Conservation (phyloP, 305 asterid species). For the Solanum hybrid region DNA sequence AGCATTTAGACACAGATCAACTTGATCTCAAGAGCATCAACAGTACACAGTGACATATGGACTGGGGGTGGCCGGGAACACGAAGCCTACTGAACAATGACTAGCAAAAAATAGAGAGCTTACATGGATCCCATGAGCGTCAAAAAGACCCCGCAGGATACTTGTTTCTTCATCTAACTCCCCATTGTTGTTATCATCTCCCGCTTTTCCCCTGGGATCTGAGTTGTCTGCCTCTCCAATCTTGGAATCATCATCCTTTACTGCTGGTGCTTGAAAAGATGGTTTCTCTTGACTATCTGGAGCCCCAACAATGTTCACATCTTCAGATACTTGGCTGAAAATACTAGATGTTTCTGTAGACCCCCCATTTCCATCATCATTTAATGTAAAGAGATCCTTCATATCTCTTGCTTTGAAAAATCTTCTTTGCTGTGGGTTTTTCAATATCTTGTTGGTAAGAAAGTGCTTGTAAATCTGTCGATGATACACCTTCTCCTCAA, state of each 20-base stretch:
- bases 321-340: slow-evolving; percentile 64
- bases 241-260: slow-evolving; percentile 18
- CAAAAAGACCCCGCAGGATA: slow-evolving; percentile 65
- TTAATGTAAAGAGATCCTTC: slow-evolving; percentile 89
- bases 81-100: neutral
- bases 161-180: slow-evolving; percentile 55
- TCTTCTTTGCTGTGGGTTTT: slow-evolving; percentile 95
- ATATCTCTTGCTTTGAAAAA: slow-evolving; percentile 92
- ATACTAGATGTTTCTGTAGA: slow-evolving; percentile 84
- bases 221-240: slow-evolving; percentile 25
- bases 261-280: slow-evolving; percentile 15
- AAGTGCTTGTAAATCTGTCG: slow-evolving; percentile 95
- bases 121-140: slow-evolving; percentile 80
- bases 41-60: neutral
- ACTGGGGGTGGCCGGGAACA: neutral
- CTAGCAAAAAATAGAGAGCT: slow-evolving; percentile 20
- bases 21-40: neutral
- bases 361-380: slow-evolving; percentile 61
- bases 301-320: slow-evolving; percentile 54
- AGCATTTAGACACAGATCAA: neutral
- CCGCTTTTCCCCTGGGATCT: slow-evolving; percentile 19
- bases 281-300: slow-evolving; percentile 25
- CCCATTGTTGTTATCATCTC: slow-evolving; percentile 21
- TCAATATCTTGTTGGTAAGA: slow-evolving; percentile 85
- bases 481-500: slow-evolving; percentile 98